Base-by-base conservation (phyloP, 73 alveolate genomes). In the Symbiodinium natans region DNA sequence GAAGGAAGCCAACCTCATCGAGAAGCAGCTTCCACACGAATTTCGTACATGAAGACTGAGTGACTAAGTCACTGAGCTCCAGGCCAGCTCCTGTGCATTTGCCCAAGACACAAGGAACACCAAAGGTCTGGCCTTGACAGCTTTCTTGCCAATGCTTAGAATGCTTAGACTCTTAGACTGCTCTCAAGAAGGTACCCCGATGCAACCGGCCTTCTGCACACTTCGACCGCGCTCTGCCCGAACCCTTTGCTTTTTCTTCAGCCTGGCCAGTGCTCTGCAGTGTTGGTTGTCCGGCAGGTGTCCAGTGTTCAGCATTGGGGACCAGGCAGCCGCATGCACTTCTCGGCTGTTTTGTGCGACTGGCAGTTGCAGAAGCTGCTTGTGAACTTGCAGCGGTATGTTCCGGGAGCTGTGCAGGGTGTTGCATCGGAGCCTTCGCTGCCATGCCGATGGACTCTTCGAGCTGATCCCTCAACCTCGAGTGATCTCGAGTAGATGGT, bases 321-420 rank as follows among this genome's bases (percentile, higher is more conserved):
- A 71, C 36, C 48, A 3, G 74, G 36, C 95, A 88, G 43, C 19
- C 95, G 63, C 86, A 88, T 88, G 39, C 95, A 88, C 39, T 88
- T 88, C 86, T 88, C 95, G 42, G 95, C 95, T 21, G 95, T 88
- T 42, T 88, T 88, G 86, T 88, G 95, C 27, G 95, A 88, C 95
- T 88, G 95, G 71, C 95, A 86, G 36, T 25, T 13, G 59, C 59
- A 46, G 13, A 39, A 40, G 17, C 17, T 56, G n/a, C n/a, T n/a
- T n/a, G 83, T 8, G 39, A 33, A 71, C 21, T 31, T 71, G 39
- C 9, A 71, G 7, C 31, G 83, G 17, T 25, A 23, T 17, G 38
- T 19, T 71, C 40, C 83, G 40, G 17, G 46, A 23, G 36, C 48
- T 10, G 25, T 8, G 29, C 48, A 13, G 23, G 27, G n/a, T 41